phyloP scores from a whole-genome alignment of 2,329 filamentous ascomycete species.

The Fusarium sp. region DNA sequence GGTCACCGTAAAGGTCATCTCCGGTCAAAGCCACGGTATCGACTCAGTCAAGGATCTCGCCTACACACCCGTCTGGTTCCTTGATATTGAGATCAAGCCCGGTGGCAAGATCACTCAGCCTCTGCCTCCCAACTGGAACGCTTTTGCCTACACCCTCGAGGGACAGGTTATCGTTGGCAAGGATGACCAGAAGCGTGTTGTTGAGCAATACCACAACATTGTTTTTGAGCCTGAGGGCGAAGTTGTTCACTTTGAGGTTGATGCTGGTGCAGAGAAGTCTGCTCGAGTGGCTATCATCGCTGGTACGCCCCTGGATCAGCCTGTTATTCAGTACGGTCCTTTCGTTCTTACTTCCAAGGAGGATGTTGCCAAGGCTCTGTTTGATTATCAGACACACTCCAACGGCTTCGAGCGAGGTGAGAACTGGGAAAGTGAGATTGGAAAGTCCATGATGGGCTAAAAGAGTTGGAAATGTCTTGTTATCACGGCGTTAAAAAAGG shows the following conservation, averaged over 20 bases:
- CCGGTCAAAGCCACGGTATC: conserved; percentile 83
- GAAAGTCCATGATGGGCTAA: conserved; percentile 73
- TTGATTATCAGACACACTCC: conserved; percentile 77
- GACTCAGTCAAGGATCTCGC: conserved; percentile 91
- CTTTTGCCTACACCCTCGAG: conserved; percentile 87
- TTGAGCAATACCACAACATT: conserved; percentile 85
- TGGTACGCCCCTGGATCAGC: conserved; percentile 82
- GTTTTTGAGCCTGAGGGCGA: conserved; percentile 88
- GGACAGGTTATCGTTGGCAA: conserved; percentile 75
- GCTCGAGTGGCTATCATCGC: conserved; percentile 73
- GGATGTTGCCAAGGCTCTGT: conserved; percentile 80
- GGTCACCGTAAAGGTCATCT: conserved; percentile 90
- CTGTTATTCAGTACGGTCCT: conserved; percentile 85
- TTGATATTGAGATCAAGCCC: conserved; percentile 84
- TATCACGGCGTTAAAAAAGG: conserved; percentile 32
- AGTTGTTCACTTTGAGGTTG: conserved; percentile 76
- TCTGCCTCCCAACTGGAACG: conserved; percentile 85
- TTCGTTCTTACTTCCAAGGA: conserved; percentile 82
- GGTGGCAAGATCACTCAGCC: conserved; percentile 82
- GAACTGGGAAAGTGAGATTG: conserved; percentile 88
- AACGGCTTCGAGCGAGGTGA: conserved; percentile 86
- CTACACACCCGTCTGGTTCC: conserved; percentile 96
- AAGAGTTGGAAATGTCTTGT: background rate
- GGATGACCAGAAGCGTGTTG: conserved; percentile 62
- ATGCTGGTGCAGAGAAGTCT: conserved; percentile 69